A percentile compares a stretch with the other conserved stretches of the same genome.
Conservation (phyloP, 257 asterid genomes). For the Solanum infundibuliforme region DNA sequence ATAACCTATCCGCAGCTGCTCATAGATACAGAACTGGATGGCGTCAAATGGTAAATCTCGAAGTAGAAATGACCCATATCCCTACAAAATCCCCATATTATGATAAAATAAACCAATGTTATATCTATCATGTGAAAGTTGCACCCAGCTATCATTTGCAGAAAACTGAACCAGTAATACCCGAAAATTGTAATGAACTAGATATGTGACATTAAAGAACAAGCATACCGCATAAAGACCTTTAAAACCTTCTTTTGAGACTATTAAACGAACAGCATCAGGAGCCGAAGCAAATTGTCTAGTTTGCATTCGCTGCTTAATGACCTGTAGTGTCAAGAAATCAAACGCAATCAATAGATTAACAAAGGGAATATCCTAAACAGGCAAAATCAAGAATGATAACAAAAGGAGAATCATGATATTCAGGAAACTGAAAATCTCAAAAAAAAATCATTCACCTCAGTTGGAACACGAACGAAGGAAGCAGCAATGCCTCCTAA, state of each 20-base stretch:
- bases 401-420: background rate
- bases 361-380: background rate
- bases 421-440: background rate
- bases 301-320: conserved; percentile 95
- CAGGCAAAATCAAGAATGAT: background rate
- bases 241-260: conserved; percentile 74
- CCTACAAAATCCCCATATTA: conserved; percentile 26
- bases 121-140: background rate
- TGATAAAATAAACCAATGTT: background rate
- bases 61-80: conserved; percentile 77
- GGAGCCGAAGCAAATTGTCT: conserved; percentile 90
- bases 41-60: conserved; percentile 84
- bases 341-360: background rate
- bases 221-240: conserved; percentile 87
- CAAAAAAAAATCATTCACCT: conserved; percentile 30
- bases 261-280: conserved; percentile 73
- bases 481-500: conserved; percentile 98
- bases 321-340: conserved; percentile 54
- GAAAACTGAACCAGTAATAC: background rate
- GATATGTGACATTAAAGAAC: background rate
- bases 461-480: conserved; percentile 91
- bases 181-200: background rate
- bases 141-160: background rate
- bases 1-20: conserved; percentile 89
- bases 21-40: conserved; percentile 76